phyloP scores from a whole-genome alignment of 345 rosid species.

The Salix viminalis region DNA sequence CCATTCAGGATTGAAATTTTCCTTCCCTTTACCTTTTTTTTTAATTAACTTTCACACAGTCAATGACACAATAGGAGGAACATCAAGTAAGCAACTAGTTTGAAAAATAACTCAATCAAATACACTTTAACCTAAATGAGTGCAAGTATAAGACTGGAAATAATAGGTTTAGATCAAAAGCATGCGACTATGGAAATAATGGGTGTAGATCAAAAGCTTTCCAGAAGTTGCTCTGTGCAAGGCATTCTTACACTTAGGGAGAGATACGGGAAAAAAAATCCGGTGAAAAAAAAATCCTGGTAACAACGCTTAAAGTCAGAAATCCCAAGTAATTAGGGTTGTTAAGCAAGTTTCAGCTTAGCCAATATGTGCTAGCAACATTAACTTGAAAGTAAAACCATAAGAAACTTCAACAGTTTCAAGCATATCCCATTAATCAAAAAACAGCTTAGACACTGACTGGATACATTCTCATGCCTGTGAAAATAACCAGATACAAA shows the following conservation, averaged over 20 bases:
- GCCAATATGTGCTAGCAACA: background rate
- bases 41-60: background rate
- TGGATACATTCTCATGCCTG: background rate
- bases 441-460: background rate
- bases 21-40: background rate
- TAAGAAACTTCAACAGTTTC: too few species aligned
- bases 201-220: background rate
- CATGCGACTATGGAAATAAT: too few species aligned
- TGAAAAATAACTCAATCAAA: background rate
- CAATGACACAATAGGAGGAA: background rate
- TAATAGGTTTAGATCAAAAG: background rate
- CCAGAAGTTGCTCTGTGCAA: background rate
- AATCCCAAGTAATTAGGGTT: background rate
- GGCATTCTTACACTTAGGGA: background rate
- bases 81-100: background rate
- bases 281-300: background rate
- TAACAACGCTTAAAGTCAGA: background rate
- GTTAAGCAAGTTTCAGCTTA: background rate
- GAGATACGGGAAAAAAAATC: background rate
- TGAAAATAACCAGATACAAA: background rate
- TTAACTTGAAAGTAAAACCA: background rate
- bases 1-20: background rate
- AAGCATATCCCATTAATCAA: background rate
- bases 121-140: background rate
- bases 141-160: background rate